Conservation (phyloP, 345 rosid genomes). For the Eucalyptus brandiana region DNA sequence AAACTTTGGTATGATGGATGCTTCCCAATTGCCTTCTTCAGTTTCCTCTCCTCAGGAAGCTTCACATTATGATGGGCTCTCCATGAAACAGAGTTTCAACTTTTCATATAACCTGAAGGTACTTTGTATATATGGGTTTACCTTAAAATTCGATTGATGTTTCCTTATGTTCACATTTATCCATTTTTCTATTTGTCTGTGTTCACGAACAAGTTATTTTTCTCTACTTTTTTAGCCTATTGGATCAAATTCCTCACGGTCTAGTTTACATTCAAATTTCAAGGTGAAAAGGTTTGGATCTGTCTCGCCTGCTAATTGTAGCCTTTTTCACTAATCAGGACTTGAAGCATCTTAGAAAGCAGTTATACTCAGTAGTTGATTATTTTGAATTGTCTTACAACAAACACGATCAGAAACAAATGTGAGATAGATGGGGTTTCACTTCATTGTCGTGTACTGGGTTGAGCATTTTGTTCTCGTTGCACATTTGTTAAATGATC, state of each 20-base stretch:
- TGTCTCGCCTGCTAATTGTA: not conserved
- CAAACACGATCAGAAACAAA: constrained; percentile 40
- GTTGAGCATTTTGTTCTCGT: not conserved
- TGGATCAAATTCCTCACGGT: not conserved
- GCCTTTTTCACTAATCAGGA: constrained; percentile 18
- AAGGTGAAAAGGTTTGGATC: not conserved
- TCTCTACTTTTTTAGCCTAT: not conserved
- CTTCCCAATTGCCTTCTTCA: not conserved
- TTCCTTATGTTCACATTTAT: not conserved
- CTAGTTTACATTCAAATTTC: not conserved
- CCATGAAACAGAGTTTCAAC: constrained; percentile 54
- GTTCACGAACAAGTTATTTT: not conserved
- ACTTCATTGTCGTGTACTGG: not conserved
- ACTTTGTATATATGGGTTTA: not conserved
- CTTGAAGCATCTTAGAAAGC: constrained; percentile 54
- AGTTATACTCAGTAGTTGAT: constrained; percentile 75
- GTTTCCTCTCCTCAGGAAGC: constrained; percentile 26
- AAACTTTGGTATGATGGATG: not conserved
- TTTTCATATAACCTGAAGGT: constrained; percentile 70
- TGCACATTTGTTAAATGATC: not conserved
- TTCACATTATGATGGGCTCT: constrained; percentile 52
- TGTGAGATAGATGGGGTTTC: constrained; percentile 13
- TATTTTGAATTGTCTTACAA: constrained; percentile 57
- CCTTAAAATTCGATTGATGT: not conserved
- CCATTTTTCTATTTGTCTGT: not conserved